These are phyloP conservation scores for Candida awuae DNA, from an alignment of 805 yeast species.

Conservation along the genomic window DNA sequence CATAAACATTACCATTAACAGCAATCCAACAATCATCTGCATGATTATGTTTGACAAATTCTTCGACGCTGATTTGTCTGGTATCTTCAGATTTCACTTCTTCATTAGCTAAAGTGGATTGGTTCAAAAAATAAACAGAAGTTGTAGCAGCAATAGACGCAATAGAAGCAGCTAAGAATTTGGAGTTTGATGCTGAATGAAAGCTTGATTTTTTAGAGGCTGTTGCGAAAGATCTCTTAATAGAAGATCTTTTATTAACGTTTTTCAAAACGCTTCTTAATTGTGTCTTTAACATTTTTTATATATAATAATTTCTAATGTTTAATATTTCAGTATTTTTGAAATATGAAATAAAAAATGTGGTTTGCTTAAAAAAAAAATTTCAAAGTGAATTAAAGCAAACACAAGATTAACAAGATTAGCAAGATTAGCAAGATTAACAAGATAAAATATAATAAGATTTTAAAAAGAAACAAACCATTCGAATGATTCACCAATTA, in stretches of 20 bases:
- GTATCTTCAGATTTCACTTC: slow-evolving; percentile 1
- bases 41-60: slow-evolving; percentile 43
- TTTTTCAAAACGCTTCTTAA: slow-evolving; percentile 3
- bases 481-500: too few relatives aligned
- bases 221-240: slow-evolving; percentile 2
- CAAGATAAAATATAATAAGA: too few relatives aligned
- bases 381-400: too few relatives aligned
- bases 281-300: slow-evolving; percentile 10
- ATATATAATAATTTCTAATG: background rate
- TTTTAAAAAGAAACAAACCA: too few relatives aligned
- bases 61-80: slow-evolving; percentile 25
- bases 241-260: slow-evolving; percentile 1
- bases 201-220: background rate
- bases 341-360: too few relatives aligned
- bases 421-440: too few relatives aligned
- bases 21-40: slow-evolving; percentile 77
- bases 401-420: too few relatives aligned
- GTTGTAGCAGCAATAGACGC: slow-evolving; percentile 7
- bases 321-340: too few relatives aligned
- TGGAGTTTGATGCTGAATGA: background rate
- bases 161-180: background rate
- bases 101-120: slow-evolving; percentile 6
- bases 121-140: slow-evolving; percentile 2
- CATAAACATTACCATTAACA: slow-evolving; percentile 74
- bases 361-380: background rate